These are phyloP conservation scores for Globisporangium echinulatum DNA, from an alignment of 352 stramenopile genomes.

Conservation along the genomic window DNA sequence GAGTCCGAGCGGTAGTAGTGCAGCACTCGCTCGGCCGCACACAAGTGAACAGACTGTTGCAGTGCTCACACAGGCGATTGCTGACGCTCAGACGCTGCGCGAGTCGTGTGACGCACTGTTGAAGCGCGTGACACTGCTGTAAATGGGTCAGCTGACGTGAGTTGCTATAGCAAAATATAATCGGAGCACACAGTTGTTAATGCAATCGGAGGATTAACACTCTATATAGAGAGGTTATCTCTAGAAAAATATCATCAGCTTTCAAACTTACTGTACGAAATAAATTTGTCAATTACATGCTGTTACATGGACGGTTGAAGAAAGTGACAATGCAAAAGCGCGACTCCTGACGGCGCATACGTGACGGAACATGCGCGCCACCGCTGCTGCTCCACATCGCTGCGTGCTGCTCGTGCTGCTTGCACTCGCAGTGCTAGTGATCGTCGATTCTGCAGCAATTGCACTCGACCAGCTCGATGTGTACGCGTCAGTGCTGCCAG, in stretches of 20 bases:
- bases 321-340: no score
- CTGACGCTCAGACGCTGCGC: conserved; percentile 19
- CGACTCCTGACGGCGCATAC: not conserved
- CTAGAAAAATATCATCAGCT: no score
- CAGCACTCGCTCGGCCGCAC: not conserved
- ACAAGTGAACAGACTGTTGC: conserved; percentile 19
- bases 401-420: not conserved
- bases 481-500: conserved; percentile 28
- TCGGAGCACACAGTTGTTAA: no score
- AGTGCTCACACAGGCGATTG: conserved; percentile 21
- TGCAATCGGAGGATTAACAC: no score
- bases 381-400: no score
- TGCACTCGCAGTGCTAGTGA: not conserved
- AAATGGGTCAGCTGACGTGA: not conserved
- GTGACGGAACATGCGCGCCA: no score
- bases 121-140: conserved; percentile 21
- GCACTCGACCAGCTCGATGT: conserved; percentile 16
- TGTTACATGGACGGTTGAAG: no score
- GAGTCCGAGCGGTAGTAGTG: not conserved
- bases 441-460: not conserved
- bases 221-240: no score
- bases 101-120: conserved; percentile 20
- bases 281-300: no score
- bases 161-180: no score
- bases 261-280: no score